A percentile compares a stretch with the other conserved stretches of the same genome.
Evolutionary conservation across 2,329 filamentous ascomycete genomes (phyloP).

Genomic region (Escovopsis weberi): DNA sequence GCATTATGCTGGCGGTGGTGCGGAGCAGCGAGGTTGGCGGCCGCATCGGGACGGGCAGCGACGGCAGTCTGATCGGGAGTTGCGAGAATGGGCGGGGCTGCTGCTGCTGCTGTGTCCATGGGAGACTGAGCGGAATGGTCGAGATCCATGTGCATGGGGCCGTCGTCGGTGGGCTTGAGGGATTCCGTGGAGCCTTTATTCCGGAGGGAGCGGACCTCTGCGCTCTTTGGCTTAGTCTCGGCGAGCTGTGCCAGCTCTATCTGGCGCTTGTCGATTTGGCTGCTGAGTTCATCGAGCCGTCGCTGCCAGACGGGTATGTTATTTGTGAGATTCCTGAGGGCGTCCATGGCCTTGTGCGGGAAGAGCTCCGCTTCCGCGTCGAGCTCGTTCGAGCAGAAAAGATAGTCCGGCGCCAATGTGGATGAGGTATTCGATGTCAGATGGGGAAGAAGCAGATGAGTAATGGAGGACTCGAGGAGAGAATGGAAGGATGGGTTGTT

Average conservation of each 20-base stretch:
- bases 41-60: too few relatives aligned
- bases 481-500: background rate
- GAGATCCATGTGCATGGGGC: constrained; percentile 9
- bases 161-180: constrained; percentile 34
- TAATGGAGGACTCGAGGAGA: background rate
- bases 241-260: constrained; percentile 39
- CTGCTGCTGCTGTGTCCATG: too few relatives aligned
- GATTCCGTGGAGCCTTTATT: constrained; percentile 41
- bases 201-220: constrained; percentile 27
- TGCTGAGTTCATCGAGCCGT: constrained; percentile 44
- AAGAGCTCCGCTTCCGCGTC: constrained; percentile 13
- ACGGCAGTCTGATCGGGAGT: too few relatives aligned
- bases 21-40: too few relatives aligned
- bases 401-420: too few relatives aligned
- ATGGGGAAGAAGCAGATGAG: background rate
- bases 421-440: too few relatives aligned
- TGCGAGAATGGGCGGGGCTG: too few relatives aligned
- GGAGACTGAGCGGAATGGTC: constrained; percentile 7
- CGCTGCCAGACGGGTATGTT: constrained; percentile 47
- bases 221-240: constrained; percentile 11
- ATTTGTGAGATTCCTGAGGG: constrained; percentile 36
- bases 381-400: too few relatives aligned
- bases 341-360: constrained; percentile 35
- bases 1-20: constrained; percentile 1
- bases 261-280: constrained; percentile 47